phyloP scores from a whole-genome alignment of 2,329 filamentous ascomycete genomes.

The Capronia coronata region DNA sequence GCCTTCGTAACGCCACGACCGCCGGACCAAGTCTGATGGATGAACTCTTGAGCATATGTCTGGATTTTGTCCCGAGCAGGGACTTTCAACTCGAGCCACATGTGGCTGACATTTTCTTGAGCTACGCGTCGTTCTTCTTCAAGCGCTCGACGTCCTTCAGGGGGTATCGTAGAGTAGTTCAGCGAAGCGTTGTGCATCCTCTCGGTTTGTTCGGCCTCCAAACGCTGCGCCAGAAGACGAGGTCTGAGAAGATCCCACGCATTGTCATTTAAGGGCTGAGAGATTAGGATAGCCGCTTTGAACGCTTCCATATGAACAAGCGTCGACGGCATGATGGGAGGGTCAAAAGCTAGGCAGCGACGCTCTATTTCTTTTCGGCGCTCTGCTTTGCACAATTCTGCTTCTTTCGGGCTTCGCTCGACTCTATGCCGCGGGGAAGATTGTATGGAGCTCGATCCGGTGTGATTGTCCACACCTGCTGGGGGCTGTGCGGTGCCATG shows the following conservation, averaged over 20 bases:
- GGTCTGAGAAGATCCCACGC: conserved; percentile 65
- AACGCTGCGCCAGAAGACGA: conserved; percentile 59
- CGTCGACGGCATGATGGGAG: conserved; percentile 57
- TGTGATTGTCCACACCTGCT: neutral
- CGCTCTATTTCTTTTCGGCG: conserved; percentile 66
- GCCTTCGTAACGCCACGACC: conserved; percentile 59
- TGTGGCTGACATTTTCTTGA: conserved; percentile 57
- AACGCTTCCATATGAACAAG: conserved; percentile 67
- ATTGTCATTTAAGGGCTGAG: conserved; percentile 59
- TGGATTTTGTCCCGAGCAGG: conserved; percentile 60
- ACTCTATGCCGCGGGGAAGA: conserved; percentile 5
- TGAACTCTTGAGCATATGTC: conserved; percentile 63
- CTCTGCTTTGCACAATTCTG: conserved; percentile 35
- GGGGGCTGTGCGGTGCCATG: neutral
- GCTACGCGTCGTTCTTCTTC: conserved; percentile 47
- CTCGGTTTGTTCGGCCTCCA: conserved; percentile 55
- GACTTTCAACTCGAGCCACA: conserved; percentile 65
- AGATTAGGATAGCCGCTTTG: conserved; percentile 64
- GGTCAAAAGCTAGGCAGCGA: conserved; percentile 59
- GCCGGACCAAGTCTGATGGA: conserved; percentile 58
- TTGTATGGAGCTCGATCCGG: neutral
- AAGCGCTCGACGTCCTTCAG: conserved; percentile 43
- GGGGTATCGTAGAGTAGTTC: conserved; percentile 33
- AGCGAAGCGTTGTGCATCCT: conserved; percentile 37
- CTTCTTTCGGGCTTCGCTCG: conserved; percentile 17